Evolutionary conservation across 1,284 basidiomycete genomes (phyloP), one percentile per base, ranked within the genome.

Genomic region (Termitomyces sp.): DNA sequence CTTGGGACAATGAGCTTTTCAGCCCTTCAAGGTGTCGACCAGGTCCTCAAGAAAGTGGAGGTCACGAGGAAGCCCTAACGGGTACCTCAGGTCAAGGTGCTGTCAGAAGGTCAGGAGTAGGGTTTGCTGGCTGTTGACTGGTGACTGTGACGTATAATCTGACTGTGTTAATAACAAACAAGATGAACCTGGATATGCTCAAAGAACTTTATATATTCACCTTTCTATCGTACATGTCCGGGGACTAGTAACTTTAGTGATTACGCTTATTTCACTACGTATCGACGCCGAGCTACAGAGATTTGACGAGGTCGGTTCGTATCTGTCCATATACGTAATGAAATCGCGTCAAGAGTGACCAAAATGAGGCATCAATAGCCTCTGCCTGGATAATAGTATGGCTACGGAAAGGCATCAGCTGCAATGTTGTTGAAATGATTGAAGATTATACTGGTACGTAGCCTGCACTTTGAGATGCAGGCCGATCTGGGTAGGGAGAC

Each of bases 401-500:
- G 45, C 56, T 60, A 26, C 31, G 36, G 8, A n/a, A 6, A 28
- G 13, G 5, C 6, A 26, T 55, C 9, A 54, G 43, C 28, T 13
- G 5, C 24, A n/a, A 24, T 48, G 6, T 5, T 26, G 17, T 17
- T 47, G 19, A n/a, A n/a, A 17, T 5, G 15, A 15, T 19, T 3
- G 13, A 30, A 39, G 5, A 6, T 19, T 51, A 21, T 55, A 63
- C 62, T n/a, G 61, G 62, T 10, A 54, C 57, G 33, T 57, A 60
- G 40, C 52, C 51, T 42, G 41, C 52, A 41, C 39, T 47, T 56
- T 61, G 62, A 8, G 59, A 51, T 49, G 67, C 59, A 21, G 74
- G 73, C 39, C 71, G 67, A 59, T 77, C 71, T 30, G 73, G 74
- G 12, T 69, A 70, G 0, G 73, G 73, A 10, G 76, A 77, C 38